A percentile compares a stretch with the other conserved stretches of the same genome.
phyloP scores from a whole-genome alignment of 2,329 filamentous ascomycete species.

The Botrytis sinoallii region DNA sequence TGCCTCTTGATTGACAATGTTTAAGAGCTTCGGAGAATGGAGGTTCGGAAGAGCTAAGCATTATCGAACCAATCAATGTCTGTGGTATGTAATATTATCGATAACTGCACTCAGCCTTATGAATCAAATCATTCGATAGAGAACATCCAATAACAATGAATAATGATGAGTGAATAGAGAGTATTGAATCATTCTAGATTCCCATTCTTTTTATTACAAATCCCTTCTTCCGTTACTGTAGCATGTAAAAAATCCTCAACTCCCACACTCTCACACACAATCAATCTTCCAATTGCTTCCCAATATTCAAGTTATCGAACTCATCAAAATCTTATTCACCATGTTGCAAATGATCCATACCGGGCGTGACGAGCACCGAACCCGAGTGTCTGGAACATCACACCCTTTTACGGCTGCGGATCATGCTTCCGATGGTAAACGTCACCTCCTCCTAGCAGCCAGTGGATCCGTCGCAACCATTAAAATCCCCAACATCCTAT shows the following conservation, averaged over 20 bases:
- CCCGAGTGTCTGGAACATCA: slow-evolving; percentile 15
- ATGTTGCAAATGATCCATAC: slow-evolving; percentile 28
- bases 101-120: slow-evolving; percentile 12
- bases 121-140: neutral
- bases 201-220: neutral
- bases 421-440: slow-evolving; percentile 48
- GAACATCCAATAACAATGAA: slow-evolving; percentile 4
- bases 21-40: slow-evolving; percentile 4
- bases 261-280: neutral
- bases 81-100: slow-evolving; percentile 4
- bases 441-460: slow-evolving; percentile 63
- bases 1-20: slow-evolving; percentile 13
- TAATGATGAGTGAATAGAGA: neutral
- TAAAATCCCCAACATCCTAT: slow-evolving; percentile 68
- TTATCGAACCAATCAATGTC: slow-evolving; percentile 1
- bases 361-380: slow-evolving; percentile 21
- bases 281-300: neutral
- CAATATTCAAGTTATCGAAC: neutral
- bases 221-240: neutral
- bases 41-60: neutral
- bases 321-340: slow-evolving; percentile 2
- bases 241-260: neutral
- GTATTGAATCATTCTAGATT: neutral
- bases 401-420: slow-evolving; percentile 33
- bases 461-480: slow-evolving; percentile 83